These are phyloP conservation scores for Fusarium abutilonis DNA, from an alignment of 2,329 filamentous ascomycete genomes.

Conservation along the genomic window DNA sequence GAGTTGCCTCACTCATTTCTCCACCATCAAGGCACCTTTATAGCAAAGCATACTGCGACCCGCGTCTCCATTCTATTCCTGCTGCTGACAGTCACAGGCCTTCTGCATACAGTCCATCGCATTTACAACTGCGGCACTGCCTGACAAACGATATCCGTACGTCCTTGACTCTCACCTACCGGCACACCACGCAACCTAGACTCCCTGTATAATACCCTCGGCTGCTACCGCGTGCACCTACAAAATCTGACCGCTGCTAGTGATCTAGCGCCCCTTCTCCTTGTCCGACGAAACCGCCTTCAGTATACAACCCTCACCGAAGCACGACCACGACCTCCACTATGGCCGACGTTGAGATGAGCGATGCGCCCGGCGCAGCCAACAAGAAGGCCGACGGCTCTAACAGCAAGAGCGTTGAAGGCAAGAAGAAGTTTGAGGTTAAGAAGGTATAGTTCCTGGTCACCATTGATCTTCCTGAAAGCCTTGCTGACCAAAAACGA, in stretches of 20 bases:
- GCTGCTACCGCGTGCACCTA: background rate
- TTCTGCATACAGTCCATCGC: conserved; percentile 1
- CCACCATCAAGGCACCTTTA: conserved; percentile 35
- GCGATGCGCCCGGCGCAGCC: conserved; percentile 73
- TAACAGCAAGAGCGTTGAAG: conserved; percentile 66
- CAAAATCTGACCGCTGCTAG: conserved; percentile 15
- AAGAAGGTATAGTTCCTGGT: conserved; percentile 79
- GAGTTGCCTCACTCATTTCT: conserved; percentile 1
- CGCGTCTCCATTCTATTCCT: background rate
- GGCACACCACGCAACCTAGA: conserved; percentile 2
- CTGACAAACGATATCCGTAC: conserved; percentile 20
- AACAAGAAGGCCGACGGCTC: conserved; percentile 64
- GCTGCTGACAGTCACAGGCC: conserved; percentile 19
- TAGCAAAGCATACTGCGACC: background rate
- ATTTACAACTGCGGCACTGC: background rate
- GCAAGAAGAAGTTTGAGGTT: conserved; percentile 96
- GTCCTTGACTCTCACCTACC: conserved; percentile 20
- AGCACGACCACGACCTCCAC: conserved; percentile 8
- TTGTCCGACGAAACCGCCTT: background rate
- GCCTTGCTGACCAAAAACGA: conserved; percentile 29
- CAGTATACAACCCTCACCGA: conserved; percentile 3
- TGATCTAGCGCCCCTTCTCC: background rate
- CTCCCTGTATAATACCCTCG: background rate
- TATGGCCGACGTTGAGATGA: conserved; percentile 98
- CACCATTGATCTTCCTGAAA: background rate